These are phyloP conservation scores for Clitocybe nebularis DNA, from an alignment of 1,284 basidiomycete genomes.

Conservation along the genomic window DNA sequence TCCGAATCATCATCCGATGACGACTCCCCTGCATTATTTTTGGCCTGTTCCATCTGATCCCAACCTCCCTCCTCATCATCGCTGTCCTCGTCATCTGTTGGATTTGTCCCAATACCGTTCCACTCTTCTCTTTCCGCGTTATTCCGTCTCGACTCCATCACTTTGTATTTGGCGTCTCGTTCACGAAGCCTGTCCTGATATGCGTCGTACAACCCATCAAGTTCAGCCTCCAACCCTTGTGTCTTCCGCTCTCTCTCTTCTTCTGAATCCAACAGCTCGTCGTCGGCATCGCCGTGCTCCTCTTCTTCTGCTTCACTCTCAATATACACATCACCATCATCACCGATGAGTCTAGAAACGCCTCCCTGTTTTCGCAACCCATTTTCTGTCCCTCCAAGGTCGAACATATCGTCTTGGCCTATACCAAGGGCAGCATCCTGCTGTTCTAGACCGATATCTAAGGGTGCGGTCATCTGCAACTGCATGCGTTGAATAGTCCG, in stretches of 20 bases:
- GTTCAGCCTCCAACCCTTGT: slow-evolving; percentile 72
- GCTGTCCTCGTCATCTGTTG: slow-evolving; percentile 44
- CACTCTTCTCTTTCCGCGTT: slow-evolving; percentile 75
- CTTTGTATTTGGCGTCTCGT: slow-evolving; percentile 88
- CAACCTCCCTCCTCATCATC: slow-evolving; percentile 65
- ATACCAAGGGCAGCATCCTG: slow-evolving; percentile 64
- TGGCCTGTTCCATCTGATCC: slow-evolving; percentile 65
- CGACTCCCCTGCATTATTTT: slow-evolving; percentile 53
- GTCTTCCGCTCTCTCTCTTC: slow-evolving; percentile 70
- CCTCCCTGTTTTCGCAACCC: slow-evolving; percentile 42
- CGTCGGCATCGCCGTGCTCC: slow-evolving; percentile 36
- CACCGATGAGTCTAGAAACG: slow-evolving; percentile 43
- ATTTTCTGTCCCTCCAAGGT: slow-evolving; percentile 66
- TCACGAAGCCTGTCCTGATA: slow-evolving; percentile 84
- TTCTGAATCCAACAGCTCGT: slow-evolving; percentile 58
- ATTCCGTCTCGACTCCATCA: slow-evolving; percentile 77
- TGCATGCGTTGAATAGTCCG: slow-evolving; percentile 94
- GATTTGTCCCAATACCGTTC: slow-evolving; percentile 63
- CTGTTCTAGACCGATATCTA: slow-evolving; percentile 93
- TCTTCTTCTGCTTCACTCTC: slow-evolving; percentile 33
- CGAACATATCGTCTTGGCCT: slow-evolving; percentile 85
- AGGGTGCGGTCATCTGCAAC: slow-evolving; percentile 93
- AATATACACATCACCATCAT: slow-evolving; percentile 40
- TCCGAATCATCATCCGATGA: slow-evolving; percentile 57
- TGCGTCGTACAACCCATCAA: slow-evolving; percentile 87